Evolutionary conservation across 202 grass and related monocot species (phyloP), one percentile per base, ranked within the genome.

Genomic region (Cymbopogon flexuosus): DNA sequence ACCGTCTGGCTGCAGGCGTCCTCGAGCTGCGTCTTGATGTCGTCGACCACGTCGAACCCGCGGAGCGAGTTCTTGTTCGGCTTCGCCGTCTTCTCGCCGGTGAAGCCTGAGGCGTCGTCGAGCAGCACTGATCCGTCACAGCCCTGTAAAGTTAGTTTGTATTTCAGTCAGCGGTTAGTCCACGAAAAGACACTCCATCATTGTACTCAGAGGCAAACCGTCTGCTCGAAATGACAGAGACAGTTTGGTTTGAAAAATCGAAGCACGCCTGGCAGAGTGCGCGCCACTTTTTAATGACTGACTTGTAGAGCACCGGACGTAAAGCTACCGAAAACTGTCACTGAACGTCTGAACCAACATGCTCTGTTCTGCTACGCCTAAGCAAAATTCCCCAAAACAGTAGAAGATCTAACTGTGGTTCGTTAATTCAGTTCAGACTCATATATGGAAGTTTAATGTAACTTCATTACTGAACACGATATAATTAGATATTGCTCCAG

Each of bases 111-210:
- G 47, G 79, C 65, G 76, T 75, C 83, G 59, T 86, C 86, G 12
- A 91, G 86, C 75, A 91, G 65, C 68, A 91, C 83, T 8, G 89
- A 91, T 8, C 82, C 89, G 75, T 91, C 89, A 10, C 90, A 92
- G 0, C 87, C 90, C 90, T 92, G 84, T 0, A 65, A 76, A 46
- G 39, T 62, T 0, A 22, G 52, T 22, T 57, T 22, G n/a, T 41
- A 5, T 67, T 36, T 6, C 21, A 0, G 57, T 73, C 80, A 80
- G 65, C 59, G 16, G 27, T 61, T 86, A 79, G 75, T 70, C 75
- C 23, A 57, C 57, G 34, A 37, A 68, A 69, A 43, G 33, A 4
- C 7, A 49, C 13, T 39, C 13, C 31, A 54, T 54, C 13, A 31
- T 63, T 63, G 13, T 43, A 51, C 42, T 19, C 29, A 11, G 43